Percentiles rank a stretch among this genome's conserved stretches.
Conservation (phyloP, 208 protist genomes). For the Herpetomonas tarakana region DNA sequence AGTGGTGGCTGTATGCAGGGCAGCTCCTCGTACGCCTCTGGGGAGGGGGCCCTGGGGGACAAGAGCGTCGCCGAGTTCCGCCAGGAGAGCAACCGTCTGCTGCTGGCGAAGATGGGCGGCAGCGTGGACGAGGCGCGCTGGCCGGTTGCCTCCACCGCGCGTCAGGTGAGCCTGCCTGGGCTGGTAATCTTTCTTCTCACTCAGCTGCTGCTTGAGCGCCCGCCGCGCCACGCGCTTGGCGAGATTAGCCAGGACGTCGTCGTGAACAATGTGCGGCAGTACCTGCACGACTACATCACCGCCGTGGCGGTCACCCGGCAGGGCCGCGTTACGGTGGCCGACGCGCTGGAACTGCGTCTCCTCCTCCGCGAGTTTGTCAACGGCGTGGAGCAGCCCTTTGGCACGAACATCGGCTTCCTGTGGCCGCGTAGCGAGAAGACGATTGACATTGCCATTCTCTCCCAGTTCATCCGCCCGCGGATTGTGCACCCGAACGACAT, state of each 20-base stretch:
- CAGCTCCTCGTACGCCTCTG: conserved; percentile 40
- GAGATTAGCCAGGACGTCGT: conserved; percentile 44
- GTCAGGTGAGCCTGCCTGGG: conserved; percentile 76
- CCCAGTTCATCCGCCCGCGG: conserved; percentile 87
- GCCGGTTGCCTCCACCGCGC: conserved; percentile 54
- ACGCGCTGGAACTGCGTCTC: conserved; percentile 78
- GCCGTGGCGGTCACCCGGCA: conserved; percentile 63
- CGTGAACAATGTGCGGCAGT: conserved; percentile 66
- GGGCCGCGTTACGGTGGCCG: conserved; percentile 63
- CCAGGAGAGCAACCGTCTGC: conserved; percentile 69
- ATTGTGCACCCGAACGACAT: conserved; percentile 68
- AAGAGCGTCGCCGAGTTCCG: conserved; percentile 73
- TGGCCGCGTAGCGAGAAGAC: conserved; percentile 81
- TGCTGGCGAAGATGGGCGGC: conserved; percentile 86
- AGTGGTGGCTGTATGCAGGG: conserved; percentile 78
- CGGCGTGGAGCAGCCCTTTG: conserved; percentile 85
- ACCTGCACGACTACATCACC: conserved; percentile 85
- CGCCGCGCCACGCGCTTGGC: conserved; percentile 33
- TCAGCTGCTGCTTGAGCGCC: conserved; percentile 79
- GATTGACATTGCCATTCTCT: conserved; percentile 79
- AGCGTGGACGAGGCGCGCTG: conserved; percentile 67
- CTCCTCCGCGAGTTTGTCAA: conserved; percentile 83
- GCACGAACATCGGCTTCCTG: conserved; percentile 73
- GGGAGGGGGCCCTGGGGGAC: conserved; percentile 1
- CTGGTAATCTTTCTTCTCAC: conserved; percentile 82